Base-by-base conservation (phyloP, 2,329 filamentous ascomycete genomes). In the Alternaria gaisen region DNA sequence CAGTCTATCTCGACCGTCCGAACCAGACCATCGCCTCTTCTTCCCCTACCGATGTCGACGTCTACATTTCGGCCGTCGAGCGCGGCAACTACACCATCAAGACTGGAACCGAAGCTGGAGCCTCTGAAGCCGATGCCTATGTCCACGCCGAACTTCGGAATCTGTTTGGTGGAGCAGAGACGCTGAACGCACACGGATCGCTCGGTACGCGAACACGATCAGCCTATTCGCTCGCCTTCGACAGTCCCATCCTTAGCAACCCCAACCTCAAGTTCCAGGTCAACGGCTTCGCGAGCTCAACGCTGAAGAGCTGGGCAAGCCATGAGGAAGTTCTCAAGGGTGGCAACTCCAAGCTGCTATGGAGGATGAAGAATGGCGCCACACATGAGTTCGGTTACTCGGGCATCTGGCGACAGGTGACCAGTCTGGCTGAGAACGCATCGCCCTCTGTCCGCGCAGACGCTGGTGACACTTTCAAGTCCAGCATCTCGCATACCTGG, bases 71-170 rank as follows among this genome's bases (percentile, higher is more conserved):
- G 54, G 91, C 91, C 22, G 85, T 86, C 62, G 94, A 99, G 80
- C 89, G 92, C 67, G 90, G 92, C 32, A 89, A 91, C 40, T 88
- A 98, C 73, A 88, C 93, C 60, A 86, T 98, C 72, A 97, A 97
- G 82, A 97, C 94, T 0, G 95, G 95, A 61, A 98, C 95, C 9
- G 94, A 98, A 76, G 86, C 97, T 46, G 95, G 95, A 64, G 97
- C 96, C 74, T 89, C 92, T 22, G 95, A 99, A 80, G 95, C 94
- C 36, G 97, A 94, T 8, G 94, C 94, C 4, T 98, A 97, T 75
- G 90, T 92, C 67, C 94, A 95, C 68, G 85, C 93, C 44, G 85
- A 94, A 53, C 90, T 93, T 83, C 90, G 95, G 69, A 99, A 99
- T 80, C 86, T 99, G 61, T 92, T 99, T 76, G 95, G 95, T 53